Percentiles rank a stretch among this genome's conserved stretches.
Conservation (phyloP, 331 rosid genomes). For the Erythrophleum ivorense region DNA sequence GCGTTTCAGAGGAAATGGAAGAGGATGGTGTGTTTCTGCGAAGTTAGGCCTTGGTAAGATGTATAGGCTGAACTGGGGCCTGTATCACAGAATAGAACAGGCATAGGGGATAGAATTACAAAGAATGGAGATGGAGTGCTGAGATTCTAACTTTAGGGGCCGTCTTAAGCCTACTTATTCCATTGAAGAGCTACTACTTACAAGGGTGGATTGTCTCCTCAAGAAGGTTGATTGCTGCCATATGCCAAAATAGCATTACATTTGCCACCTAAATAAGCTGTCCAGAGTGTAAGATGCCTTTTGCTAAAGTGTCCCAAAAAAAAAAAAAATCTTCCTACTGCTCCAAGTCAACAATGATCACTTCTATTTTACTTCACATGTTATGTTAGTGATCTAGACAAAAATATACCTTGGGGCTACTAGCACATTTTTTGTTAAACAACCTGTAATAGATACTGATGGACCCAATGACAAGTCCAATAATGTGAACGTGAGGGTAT, state of each 20-base stretch:
- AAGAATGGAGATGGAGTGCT: neutral
- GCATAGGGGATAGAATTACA: neutral
- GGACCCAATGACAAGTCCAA: no score
- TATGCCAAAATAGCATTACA: neutral
- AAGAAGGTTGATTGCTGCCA: neutral
- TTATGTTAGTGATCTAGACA: constrained; percentile 10
- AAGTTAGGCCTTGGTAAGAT: constrained; percentile 12
- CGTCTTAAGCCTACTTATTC: constrained; percentile 1
- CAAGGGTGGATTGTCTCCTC: neutral
- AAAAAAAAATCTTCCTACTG: constrained; percentile 4
- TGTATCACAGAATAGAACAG: constrained; percentile 5
- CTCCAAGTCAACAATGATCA: constrained; percentile 10
- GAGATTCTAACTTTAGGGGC: neutral
- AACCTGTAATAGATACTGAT: neutral
- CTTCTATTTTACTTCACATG: neutral
- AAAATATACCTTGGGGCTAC: constrained; percentile 1
- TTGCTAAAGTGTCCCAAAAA: constrained; percentile 11
- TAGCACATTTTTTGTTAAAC: neutral
- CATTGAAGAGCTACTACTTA: neutral
- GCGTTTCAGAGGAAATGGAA: constrained; percentile 5
- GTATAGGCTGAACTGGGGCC: constrained; percentile 13
- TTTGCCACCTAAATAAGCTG: neutral
- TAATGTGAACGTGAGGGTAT: no score
- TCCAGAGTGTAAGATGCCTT: neutral
- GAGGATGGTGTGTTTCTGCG: constrained; percentile 3